phyloP scores from a whole-genome alignment of 192 early-diverging fungal genomes.

The Paraglomus brasilianum region DNA sequence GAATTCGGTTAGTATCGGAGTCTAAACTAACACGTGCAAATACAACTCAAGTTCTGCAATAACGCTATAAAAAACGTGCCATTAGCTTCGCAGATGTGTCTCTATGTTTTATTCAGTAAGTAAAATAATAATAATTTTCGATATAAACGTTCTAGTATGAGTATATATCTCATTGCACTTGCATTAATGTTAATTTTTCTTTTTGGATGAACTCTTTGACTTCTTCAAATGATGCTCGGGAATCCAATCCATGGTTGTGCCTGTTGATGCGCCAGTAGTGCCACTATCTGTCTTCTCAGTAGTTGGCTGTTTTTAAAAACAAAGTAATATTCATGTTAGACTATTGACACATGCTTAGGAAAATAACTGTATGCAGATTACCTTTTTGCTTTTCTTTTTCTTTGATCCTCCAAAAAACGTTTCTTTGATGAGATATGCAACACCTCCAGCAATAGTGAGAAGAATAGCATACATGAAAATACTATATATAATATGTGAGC shows the following conservation, averaged over 20 bases:
- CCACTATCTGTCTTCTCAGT: background rate
- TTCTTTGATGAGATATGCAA: slow-evolving; percentile 46
- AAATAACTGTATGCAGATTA: background rate
- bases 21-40: too few species aligned
- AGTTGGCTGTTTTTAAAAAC: background rate
- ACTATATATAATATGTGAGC: slow-evolving; percentile 29
- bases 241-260: slow-evolving; percentile 54
- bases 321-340: background rate
- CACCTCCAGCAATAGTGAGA: slow-evolving; percentile 39
- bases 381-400: slow-evolving; percentile 35
- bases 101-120: too few species aligned
- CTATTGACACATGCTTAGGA: background rate
- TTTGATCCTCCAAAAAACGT: slow-evolving; percentile 45
- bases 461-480: slow-evolving; percentile 50
- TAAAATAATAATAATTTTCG: too few species aligned
- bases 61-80: too few species aligned
- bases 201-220: too few species aligned
- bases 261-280: background rate
- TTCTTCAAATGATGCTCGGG: slow-evolving; percentile 49
- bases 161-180: too few species aligned
- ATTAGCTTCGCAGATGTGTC: too few species aligned
- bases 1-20: too few species aligned
- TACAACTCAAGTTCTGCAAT: too few species aligned
- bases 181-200: too few species aligned
- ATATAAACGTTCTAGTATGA: too few species aligned